Base-by-base conservation (phyloP, 495 filamentous ascomycete species). In the Emericellopsis terricola region DNA sequence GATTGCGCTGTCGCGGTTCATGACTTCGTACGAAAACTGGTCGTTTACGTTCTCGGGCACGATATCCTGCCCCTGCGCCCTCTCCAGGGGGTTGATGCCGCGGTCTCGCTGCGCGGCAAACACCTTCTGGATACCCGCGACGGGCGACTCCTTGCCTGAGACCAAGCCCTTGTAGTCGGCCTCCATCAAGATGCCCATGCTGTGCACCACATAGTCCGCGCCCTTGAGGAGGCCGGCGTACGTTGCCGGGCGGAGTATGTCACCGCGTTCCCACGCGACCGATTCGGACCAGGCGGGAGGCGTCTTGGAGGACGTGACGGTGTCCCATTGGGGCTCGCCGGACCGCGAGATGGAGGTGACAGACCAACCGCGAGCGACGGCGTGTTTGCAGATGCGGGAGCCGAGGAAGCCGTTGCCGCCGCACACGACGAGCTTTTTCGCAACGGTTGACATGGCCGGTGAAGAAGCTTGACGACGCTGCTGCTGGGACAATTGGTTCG, bases 401-500 rank as follows among this genome's bases (percentile, higher is more conserved):
- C 85, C 85, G 64, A 97, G 55, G 50, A 97, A 97, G n/a, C 89
- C 89, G 48, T 76, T 94, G 34, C 89, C 89, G 34, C 89, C 89
- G 32, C 79, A 87, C 31, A 97, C 85, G 26, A 96, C 72, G 10
- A 97, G 56, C 47, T 68, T 70, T 58, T 78, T 89, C 17, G 56
- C 40, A 5, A 48, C 44, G 3, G 53, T 58, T 23, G 36, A 14
- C 35, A 23, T 41, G 38, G 19, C 15, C 23, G 23, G 23, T 18
- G 15, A 17, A 15, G 8, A 23, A 15, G 27, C 15, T 13, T 30
- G 26, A 26, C 8, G 17, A 11, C 9, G 26, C 8, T 21, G 33
- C n/a, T 2, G 21, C 15, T 28, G 3, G 3, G 4, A 16, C 7
- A 10, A 18, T 11, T 16, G 1, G 18, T 11, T 21, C 2, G 18